Conservation (phyloP, 306 rosid genomes). For the Rosa persica region DNA sequence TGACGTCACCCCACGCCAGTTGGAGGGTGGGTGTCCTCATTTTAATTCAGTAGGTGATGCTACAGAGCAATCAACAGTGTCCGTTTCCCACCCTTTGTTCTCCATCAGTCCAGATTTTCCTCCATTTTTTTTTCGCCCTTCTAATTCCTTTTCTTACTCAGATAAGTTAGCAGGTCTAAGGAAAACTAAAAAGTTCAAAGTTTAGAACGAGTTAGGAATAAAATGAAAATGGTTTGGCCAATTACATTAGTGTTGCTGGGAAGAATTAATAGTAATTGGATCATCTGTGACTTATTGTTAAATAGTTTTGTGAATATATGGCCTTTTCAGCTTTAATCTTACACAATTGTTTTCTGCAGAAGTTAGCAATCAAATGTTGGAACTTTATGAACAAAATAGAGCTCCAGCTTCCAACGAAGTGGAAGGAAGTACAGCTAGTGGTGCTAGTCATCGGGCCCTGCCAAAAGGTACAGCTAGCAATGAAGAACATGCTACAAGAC, state of each 20-base stretch:
- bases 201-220: background rate
- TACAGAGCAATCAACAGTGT: slow-evolving; percentile 26
- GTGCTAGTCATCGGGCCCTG: slow-evolving; percentile 42
- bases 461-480: slow-evolving; percentile 49
- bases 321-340: slow-evolving; percentile 26
- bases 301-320: background rate
- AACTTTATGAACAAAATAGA: slow-evolving; percentile 87
- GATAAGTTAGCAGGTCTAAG: background rate
- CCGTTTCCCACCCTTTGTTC: slow-evolving; percentile 10
- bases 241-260: background rate
- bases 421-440: slow-evolving; percentile 66
- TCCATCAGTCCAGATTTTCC: background rate
- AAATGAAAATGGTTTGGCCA: background rate
- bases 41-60: slow-evolving; percentile 37
- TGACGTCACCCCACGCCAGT: slow-evolving; percentile 98
- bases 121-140: background rate
- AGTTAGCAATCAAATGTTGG: slow-evolving; percentile 98
- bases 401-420: slow-evolving; percentile 68
- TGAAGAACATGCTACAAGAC: slow-evolving; percentile 59
- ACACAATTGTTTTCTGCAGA: slow-evolving; percentile 58
- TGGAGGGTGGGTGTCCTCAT: slow-evolving; percentile 94
- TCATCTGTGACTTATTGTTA: background rate
- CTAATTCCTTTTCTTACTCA: background rate
- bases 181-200: background rate
- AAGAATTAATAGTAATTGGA: background rate